Base-by-base conservation (phyloP, 495 filamentous ascomycete species). In the Penicillium angulare region DNA sequence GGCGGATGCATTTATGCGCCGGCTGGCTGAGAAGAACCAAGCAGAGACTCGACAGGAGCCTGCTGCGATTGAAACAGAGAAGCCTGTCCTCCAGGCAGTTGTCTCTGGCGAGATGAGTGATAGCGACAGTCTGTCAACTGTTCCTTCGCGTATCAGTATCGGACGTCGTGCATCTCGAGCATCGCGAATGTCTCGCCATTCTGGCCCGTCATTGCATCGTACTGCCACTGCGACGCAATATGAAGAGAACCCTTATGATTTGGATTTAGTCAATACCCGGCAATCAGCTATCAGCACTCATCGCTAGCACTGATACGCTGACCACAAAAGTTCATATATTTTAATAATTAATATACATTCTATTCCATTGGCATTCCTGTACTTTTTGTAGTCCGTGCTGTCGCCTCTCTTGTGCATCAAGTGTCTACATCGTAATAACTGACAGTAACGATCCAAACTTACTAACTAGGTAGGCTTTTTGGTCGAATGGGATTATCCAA, bases 241-340 rank as follows among this genome's bases (percentile, higher is more conserved):
- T 27, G 69, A 72, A 39, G 69, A 65, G 38, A 71, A 69, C 29
- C 67, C 67, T 1, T 73, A 65, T 47, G 67, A 71, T 29, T 48
- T 71, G 44, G 69, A 73, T 38, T 51, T 66, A 39, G 66, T 71
- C 15, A 73, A 73, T 48, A 71, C 69, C 7, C 59, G 55, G 15
- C 52, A 66, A 23, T 73, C 67, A 3, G 60, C 49, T 16, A 62
- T 68, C 10, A 68, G 65, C 49, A 36, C 49, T 6, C 54, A 50
- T 39, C 50, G 50, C 7, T 51, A 56, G 32, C 43, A 58, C 21
- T 57, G 50, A 63, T n/a, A n/a, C n/a, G n/a, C n/a, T n/a, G n/a
- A n/a, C n/a, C n/a, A n/a, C n/a, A n/a, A n/a, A n/a, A n/a, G n/a
- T n/a, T n/a, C n/a, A n/a, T n/a, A n/a, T n/a, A n/a, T n/a, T n/a